Evolutionary conservation across 1,284 basidiomycete species (phyloP), one percentile per base, ranked within the genome.

Genomic region (Fomitopsis schrenkii): DNA sequence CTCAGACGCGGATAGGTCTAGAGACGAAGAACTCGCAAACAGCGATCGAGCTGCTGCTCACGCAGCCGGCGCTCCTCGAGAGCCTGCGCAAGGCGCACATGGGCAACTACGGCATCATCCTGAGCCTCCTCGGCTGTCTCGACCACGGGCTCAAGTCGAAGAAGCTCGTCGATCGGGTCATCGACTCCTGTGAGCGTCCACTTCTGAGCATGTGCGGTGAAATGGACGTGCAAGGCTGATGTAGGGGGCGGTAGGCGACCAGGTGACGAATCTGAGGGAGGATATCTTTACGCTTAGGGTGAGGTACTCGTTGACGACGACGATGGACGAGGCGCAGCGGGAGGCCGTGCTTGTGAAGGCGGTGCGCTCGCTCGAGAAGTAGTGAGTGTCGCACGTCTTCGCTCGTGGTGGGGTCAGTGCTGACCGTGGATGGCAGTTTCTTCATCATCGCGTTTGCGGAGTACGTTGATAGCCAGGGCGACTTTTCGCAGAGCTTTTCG

Each of bases 381-480:
- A 93, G 91, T 92, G 66, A 56, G 83, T 74, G 12, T 15, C 4
- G 9, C 59, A 58, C 62, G 52, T 19, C 14, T 42, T 44, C 22
- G 10, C 12, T 19, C 12, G 6, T 30, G 15, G 15, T 42, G 38
- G 19, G 53, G 12, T 14, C 12, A 1, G 15, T 56, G 42, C 40
- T 45, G 3, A 45, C 6, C 53, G 10, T 52, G 14, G 33, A n/a
- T 19, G 19, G 15, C 19, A 93, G 91, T 71, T 98, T 97, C 78
- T 98, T 98, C 77, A 86, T 97, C 64, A 93, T 99, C 62, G 93
- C 93, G 0, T 99, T 98, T 71, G 91, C 95, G 1, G 93, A 89
- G 63, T 99, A 94, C 68, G 89, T 97, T 8, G 93, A 95, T 58
- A 80, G 86, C 38, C 83, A 85, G 12, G 80, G 84, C 17, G 75